phyloP scores from a whole-genome alignment of 495 filamentous ascomycete genomes.

The Penicillium fimorum region DNA sequence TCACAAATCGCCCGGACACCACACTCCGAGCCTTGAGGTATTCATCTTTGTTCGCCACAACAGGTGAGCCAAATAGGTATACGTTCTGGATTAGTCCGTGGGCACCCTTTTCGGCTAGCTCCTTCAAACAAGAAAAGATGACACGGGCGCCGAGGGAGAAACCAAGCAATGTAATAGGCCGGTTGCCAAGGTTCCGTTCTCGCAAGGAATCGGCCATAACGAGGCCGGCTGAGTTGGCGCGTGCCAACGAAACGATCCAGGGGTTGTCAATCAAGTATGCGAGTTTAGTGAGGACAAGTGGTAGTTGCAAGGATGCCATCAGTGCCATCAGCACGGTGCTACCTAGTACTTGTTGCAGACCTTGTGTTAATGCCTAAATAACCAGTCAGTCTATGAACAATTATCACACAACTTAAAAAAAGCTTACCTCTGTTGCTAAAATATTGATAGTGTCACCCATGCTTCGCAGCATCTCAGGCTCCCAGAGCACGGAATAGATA shows the following conservation, averaged over 20 bases:
- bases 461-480: conserved; percentile 94
- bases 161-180: conserved; percentile 92
- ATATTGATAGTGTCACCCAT: conserved; percentile 99
- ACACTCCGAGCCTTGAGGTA: conserved; percentile 77
- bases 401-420: neutral
- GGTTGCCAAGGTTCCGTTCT: conserved; percentile 84
- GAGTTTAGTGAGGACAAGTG: conserved; percentile 89
- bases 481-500: conserved; percentile 96
- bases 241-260: conserved; percentile 90
- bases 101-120: conserved; percentile 85
- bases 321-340: conserved; percentile 82
- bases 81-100: conserved; percentile 92
- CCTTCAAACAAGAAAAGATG: conserved; percentile 88
- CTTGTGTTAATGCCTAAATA: conserved; percentile 83
- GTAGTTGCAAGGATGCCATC: conserved; percentile 92
- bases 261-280: conserved; percentile 98
- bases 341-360: conserved; percentile 91
- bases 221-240: conserved; percentile 83
- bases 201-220: conserved; percentile 94
- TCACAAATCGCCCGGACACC: conserved; percentile 87
- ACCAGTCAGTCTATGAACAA: conserved; percentile 9
- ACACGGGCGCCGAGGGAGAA: conserved; percentile 92
- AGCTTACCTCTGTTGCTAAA: conserved; percentile 88
- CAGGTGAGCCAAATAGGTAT: conserved; percentile 87
- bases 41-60: conserved; percentile 91